phyloP scores from a whole-genome alignment of 2,329 filamentous ascomycete species.

The Talaromyces sp. region DNA sequence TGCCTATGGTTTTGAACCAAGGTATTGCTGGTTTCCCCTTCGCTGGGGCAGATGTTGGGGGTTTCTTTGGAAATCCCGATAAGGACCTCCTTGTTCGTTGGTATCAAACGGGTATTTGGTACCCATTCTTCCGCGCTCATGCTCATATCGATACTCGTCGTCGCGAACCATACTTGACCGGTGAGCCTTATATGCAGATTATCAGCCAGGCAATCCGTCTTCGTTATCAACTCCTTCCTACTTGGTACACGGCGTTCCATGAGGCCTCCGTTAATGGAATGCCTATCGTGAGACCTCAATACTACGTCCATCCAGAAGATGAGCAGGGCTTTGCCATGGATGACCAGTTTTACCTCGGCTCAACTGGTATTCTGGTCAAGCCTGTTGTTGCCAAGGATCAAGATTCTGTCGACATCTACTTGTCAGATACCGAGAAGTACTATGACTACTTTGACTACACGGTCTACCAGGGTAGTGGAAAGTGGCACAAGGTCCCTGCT shows the following conservation, averaged over 20 bases:
- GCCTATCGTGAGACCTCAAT: slow-evolving; percentile 88
- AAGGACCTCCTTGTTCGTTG: slow-evolving; percentile 88
- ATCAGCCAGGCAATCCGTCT: slow-evolving; percentile 84
- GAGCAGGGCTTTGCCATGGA: slow-evolving; percentile 86
- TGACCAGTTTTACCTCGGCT: slow-evolving; percentile 88
- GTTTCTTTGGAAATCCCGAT: slow-evolving; percentile 95
- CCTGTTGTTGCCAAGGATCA: slow-evolving; percentile 79
- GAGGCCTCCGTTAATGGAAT: slow-evolving; percentile 78
- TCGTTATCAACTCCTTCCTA: slow-evolving; percentile 82
- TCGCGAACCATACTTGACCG: slow-evolving; percentile 85
- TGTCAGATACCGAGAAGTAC: slow-evolving; percentile 85
- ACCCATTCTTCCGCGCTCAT: slow-evolving; percentile 96
- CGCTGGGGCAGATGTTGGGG: slow-evolving; percentile 90
- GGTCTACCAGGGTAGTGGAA: slow-evolving; percentile 69
- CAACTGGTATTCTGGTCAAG: slow-evolving; percentile 86
- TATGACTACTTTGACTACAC: slow-evolving; percentile 95
- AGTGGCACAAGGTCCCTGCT: slow-evolving; percentile 67
- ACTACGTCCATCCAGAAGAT: slow-evolving; percentile 83
- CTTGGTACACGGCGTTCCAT: slow-evolving; percentile 97
- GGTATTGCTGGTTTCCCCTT: slow-evolving; percentile 93
- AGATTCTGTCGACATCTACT: slow-evolving; percentile 73
- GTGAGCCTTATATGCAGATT: slow-evolving; percentile 80
- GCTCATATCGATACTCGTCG: slow-evolving; percentile 95
- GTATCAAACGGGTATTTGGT: slow-evolving; percentile 96
- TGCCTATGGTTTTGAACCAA: slow-evolving; percentile 92